A percentile compares a stretch with the other conserved stretches of the same genome.
These are phyloP conservation scores for Trametes sp. DNA, from an alignment of 1,284 basidiomycete genomes.

Conservation along the genomic window DNA sequence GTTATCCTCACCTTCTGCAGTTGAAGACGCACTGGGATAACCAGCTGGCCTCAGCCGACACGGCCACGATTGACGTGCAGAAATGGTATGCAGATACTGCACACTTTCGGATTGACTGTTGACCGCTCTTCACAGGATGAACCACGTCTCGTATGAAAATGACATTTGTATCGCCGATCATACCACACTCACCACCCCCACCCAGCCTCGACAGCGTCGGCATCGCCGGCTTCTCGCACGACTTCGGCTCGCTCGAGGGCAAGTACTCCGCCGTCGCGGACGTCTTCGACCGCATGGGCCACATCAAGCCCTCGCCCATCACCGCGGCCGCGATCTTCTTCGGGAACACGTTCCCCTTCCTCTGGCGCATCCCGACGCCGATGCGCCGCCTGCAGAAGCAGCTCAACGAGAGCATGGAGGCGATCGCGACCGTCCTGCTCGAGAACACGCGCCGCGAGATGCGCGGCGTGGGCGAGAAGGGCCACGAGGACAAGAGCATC, in stretches of 20 bases:
- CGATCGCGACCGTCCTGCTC: conserved; percentile 57
- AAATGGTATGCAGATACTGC: conserved; percentile 30
- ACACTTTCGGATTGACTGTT: no score
- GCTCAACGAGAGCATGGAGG: conserved; percentile 50
- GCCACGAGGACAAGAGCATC: conserved; percentile 56
- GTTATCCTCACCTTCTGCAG: no score
- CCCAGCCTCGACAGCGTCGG: conserved; percentile 64
- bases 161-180: not conserved
- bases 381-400: conserved; percentile 44
- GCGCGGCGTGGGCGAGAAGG: conserved; percentile 39
- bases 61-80: conserved; percentile 60
- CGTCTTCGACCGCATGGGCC: conserved; percentile 53
- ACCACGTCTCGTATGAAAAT: conserved; percentile 51
- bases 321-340: conserved; percentile 49
- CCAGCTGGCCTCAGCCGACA: conserved; percentile 48
- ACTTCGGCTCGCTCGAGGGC: conserved; percentile 62
- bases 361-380: conserved; percentile 53
- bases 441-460: conserved; percentile 51
- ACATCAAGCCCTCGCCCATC: conserved; percentile 34
- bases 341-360: conserved; percentile 50
- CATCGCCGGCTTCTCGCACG: conserved; percentile 63
- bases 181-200: not conserved
- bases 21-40: conserved; percentile 59
- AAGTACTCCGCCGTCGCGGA: conserved; percentile 52
- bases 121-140: conserved; percentile 47